Evolutionary conservation across 2,329 filamentous ascomycete species (phyloP), one percentile per base, ranked within the genome.

Genomic region (Diaporthe caulivora): DNA sequence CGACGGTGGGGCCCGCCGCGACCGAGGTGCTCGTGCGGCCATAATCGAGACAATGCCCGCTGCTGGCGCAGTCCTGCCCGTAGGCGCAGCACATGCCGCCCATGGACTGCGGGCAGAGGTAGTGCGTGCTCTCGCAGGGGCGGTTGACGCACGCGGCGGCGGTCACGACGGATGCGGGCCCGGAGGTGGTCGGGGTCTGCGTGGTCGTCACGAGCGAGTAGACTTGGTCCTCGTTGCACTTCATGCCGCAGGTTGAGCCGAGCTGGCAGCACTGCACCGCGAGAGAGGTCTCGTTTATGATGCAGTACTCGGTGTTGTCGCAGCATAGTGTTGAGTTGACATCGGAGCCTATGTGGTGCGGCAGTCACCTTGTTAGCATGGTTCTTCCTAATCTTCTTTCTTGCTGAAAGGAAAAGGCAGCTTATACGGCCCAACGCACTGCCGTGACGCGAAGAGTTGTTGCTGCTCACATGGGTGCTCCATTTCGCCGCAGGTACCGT

Each of bases 31-130:
- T 60, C 6, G 78, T 74, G 7, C 73, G 54, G 1, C 58, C 62
- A 17, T 78, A 78, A 29, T 81, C 79, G 40, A 81, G 71, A 75
- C 86, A 89, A 6, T 74, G 54, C 2, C 81, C 77, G 53, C 77
- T 78, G 2, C 80, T 77, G 21, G 78, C 80, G 78, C 89, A 91
- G 15, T 82, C 78, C 24, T 79, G 80, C 53, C 83, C 85, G 76
- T 84, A 87, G 11, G 71, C 58, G 69, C 79, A 81, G 76, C 79
- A 81, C 2, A 73, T 72, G 13, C 74, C 76, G 47, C 82, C 83
- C 29, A 80, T 76, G 15, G 79, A 77, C 13, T 76, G 29, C 0
- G 81, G 77, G 73, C 83, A 85, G 37, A 75, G 76, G 75, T 79
- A 84, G 57, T 77, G 79, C 3, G 79, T 76, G 9, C 64, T 54